Evolutionary conservation across 371 early-diverging fungal genomes (phyloP), one percentile per base, ranked within the genome.

Genomic region (Mortierella sp.): DNA sequence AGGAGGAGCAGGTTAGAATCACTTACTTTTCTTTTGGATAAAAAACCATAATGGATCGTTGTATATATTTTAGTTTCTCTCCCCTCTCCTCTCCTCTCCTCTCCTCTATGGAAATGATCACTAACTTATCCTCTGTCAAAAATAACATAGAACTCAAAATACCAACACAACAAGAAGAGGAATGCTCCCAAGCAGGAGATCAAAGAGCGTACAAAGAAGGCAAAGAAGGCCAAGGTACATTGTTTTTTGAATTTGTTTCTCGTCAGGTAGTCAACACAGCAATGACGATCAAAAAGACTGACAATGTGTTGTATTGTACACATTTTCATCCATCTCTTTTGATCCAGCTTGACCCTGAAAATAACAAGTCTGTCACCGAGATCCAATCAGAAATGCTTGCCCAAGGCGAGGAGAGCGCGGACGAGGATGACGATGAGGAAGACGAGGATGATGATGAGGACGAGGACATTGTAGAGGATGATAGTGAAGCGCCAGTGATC

Each of bases 131-230:
- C n/a, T n/a, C n/a, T n/a, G n/a, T n/a, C n/a, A n/a, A n/a, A n/a
- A n/a, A n/a, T n/a, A n/a, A n/a, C 14, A 27, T 76, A 85, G 80
- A 79, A 82, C 52, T 84, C 84, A 42, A 85, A 84, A 65, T 90
- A 83, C 66, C 83, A 83, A 79, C 87, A 91, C 59, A 93, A 91
- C 72, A 91, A 91, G 68, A 86, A 89, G 70, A 87, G 89, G 75
- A 85, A 83, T 69, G 91, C 91, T 42, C 92, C 93, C 24, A 92
- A 93, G 66, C 91, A 91, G 79, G 88, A 83, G 27, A 82, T 90
- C 63, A 93, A 93, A 80, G 92, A 92, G 54, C 86, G 85, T 23
- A 84, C 90, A 51, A 91, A 89, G 79, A 90, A 91, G 64, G 93
- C 93, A 21, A 90, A 90, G 80, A 91, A 89, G 76, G 84, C 85